Conservation (phyloP, 805 yeast species). For the Wickerhamiella musiphila region DNA sequence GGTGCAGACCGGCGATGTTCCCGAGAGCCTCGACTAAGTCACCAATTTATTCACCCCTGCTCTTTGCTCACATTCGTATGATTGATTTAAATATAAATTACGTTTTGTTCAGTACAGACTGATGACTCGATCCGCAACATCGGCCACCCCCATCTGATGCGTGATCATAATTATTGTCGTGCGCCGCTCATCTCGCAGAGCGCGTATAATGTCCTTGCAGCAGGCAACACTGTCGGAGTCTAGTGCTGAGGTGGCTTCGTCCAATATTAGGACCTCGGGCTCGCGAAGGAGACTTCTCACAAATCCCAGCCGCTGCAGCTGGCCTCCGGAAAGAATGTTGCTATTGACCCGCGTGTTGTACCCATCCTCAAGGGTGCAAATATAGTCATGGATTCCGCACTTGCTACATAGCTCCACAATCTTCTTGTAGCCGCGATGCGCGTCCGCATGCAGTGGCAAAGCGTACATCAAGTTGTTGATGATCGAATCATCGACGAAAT, state of each 20-base stretch:
- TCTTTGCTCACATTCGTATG: too few relatives aligned
- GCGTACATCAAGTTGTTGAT: slow-evolving; percentile 37
- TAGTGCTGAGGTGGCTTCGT: slow-evolving; percentile 80
- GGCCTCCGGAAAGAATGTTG: slow-evolving; percentile 68
- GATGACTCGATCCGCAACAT: slow-evolving; percentile 33
- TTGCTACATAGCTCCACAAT: slow-evolving; percentile 21
- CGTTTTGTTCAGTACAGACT: too few relatives aligned
- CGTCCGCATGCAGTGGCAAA: not conserved
- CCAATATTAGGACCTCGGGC: slow-evolving; percentile 51
- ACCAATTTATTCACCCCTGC: too few relatives aligned
- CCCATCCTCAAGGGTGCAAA: slow-evolving; percentile 33
- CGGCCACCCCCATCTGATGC: slow-evolving; percentile 55
- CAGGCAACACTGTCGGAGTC: slow-evolving; percentile 43
- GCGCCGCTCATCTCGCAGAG: slow-evolving; percentile 22
- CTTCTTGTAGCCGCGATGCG: not conserved
- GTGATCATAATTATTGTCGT: slow-evolving; percentile 47
- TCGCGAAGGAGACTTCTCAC: slow-evolving; percentile 61
- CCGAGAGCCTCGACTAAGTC: too few relatives aligned
- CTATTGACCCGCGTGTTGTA: slow-evolving; percentile 39
- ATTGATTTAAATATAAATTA: too few relatives aligned
- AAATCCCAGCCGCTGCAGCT: slow-evolving; percentile 66
- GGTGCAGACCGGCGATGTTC: too few relatives aligned
- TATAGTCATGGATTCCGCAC: slow-evolving; percentile 39
- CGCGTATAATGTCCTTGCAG: slow-evolving; percentile 33
- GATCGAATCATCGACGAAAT: slow-evolving; percentile 56